Base-by-base conservation (phyloP, 495 filamentous ascomycete species). In the Penicillium argentinense region DNA sequence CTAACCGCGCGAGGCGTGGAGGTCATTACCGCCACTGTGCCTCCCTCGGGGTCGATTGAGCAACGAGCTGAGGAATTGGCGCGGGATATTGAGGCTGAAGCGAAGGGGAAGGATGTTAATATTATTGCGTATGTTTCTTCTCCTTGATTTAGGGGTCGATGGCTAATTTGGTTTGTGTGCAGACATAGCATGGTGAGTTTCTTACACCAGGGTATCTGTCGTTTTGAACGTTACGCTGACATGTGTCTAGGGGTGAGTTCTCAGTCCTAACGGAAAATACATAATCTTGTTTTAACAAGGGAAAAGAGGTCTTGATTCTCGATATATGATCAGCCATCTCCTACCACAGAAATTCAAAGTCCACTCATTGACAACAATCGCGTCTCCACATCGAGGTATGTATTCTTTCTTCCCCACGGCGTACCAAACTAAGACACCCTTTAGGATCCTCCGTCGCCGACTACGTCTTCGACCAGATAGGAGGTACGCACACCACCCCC, bases 321-420 rank as follows among this genome's bases (percentile, higher is more conserved):
- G 92, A 59, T 95, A 95, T 64, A 95, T 97, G 89, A 87, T 97
- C 52, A 91, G 87, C 41, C 77, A 74, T 32, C 72, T 96, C 11
- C 78, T 78, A 40, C 91, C 88, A 5, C 70, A 76, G 4, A 77
- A 84, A 24, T 85, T 93, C 36, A 80, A 84, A 48, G 83, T 90
- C 6, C 65, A 81, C 27, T 93, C 89, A 4, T 74, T 97, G 36
- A 93, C 92, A 5, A 96, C 93, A 1, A 81, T 97, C 39, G 88
- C 89, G 12, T 87, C 86, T 22, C 93, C 93, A 3, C 93, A 98
- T 66, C 80, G 86, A 59, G 91, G 87, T 71, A 18, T 39, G 57
- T n/a, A n/a, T n/a, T n/a, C n/a, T n/a, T n/a, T n/a, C n/a, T n/a
- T n/a, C n/a, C n/a, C n/a, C n/a, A n/a, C n/a, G n/a, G n/a, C n/a